phyloP scores from a whole-genome alignment of 1,284 basidiomycete genomes.

The Pterula multifida region DNA sequence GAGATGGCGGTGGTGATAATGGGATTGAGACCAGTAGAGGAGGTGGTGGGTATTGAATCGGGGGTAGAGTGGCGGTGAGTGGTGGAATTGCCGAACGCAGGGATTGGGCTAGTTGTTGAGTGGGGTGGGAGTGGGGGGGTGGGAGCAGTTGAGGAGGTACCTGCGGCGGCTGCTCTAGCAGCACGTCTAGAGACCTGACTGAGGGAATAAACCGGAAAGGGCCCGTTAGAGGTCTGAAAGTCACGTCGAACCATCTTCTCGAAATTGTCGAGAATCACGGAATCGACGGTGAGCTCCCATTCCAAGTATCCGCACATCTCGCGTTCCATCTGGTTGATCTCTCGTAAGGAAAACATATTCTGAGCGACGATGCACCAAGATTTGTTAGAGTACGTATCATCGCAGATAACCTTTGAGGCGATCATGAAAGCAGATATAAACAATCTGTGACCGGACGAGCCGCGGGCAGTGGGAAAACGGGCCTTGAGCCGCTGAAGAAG shows the following conservation, averaged over 20 bases:
- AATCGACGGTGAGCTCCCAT: constrained; percentile 79
- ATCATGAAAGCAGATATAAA: constrained; percentile 96
- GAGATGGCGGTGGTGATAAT: constrained; percentile 17
- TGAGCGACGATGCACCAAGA: constrained; percentile 92
- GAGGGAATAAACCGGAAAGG: constrained; percentile 48
- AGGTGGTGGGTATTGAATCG: constrained; percentile 10
- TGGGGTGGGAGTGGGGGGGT: constrained; percentile 40
- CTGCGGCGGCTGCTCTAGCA: constrained; percentile 21
- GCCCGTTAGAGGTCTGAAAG: constrained; percentile 34
- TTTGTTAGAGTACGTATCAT: constrained; percentile 95
- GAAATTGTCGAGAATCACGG: constrained; percentile 52
- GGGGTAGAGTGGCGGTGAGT: constrained; percentile 27
- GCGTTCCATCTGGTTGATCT: constrained; percentile 94
- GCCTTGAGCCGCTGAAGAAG: constrained; percentile 81
- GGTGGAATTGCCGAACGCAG: constrained; percentile 32
- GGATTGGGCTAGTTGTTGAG: constrained; percentile 30
- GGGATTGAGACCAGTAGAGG: constrained; percentile 11
- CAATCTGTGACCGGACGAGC: constrained; percentile 83
- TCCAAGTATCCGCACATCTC: constrained; percentile 72
- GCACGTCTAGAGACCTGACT: constrained; percentile 43
- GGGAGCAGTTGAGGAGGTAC: constrained; percentile 10
- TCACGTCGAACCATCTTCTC: constrained; percentile 50
- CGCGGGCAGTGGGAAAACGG: constrained; percentile 84
- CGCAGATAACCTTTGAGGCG: constrained; percentile 82
- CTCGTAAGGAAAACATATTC: constrained; percentile 79